Evolutionary conservation across 2,329 filamentous ascomycete species (phyloP).

Genomic region (Scytalidium sp.): DNA sequence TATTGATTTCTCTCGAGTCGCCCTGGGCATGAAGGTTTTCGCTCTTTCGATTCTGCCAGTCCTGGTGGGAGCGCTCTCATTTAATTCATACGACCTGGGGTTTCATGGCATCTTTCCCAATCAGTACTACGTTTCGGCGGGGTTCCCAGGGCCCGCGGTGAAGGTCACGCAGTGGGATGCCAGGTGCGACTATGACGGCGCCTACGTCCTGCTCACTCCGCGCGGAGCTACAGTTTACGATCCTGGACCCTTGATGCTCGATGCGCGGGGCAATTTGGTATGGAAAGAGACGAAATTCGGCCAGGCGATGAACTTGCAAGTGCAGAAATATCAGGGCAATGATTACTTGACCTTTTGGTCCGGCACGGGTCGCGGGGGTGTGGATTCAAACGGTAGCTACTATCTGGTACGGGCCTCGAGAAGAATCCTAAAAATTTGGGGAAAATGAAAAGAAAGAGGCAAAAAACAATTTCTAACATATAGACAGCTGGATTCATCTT

Average conservation of each 20-base stretch:
- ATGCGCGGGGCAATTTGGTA: constrained; percentile 12
- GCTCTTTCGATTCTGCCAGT: background rate
- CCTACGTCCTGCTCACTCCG: constrained; percentile 10
- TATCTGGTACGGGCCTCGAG: constrained; percentile 36
- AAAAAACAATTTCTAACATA: background rate
- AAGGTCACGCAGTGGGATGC: constrained; percentile 9
- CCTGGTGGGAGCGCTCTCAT: background rate
- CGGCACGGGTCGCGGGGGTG: constrained; percentile 39
- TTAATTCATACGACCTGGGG: constrained; percentile 1
- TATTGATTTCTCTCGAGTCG: too few relatives aligned
- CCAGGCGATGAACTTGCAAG: constrained; percentile 15
- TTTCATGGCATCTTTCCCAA: constrained; percentile 3
- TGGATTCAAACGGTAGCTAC: constrained; percentile 41
- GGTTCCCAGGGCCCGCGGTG: constrained; percentile 4
- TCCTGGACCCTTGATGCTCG: constrained; percentile 13
- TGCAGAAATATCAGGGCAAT: constrained; percentile 39
- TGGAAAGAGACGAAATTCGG: constrained; percentile 14
- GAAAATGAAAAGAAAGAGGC: too few relatives aligned
- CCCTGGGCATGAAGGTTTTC: background rate
- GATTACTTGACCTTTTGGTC: constrained; percentile 47
- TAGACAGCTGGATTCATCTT: constrained; percentile 1
- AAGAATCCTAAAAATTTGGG: too few relatives aligned
- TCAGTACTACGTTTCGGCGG: constrained; percentile 6
- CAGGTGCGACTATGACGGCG: constrained; percentile 6
- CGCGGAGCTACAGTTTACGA: constrained; percentile 9